Percentiles rank a stretch among this genome's conserved stretches.
Evolutionary conservation across 345 rosid genomes (phyloP).

Genomic region (Leavenworthia alabamica): DNA sequence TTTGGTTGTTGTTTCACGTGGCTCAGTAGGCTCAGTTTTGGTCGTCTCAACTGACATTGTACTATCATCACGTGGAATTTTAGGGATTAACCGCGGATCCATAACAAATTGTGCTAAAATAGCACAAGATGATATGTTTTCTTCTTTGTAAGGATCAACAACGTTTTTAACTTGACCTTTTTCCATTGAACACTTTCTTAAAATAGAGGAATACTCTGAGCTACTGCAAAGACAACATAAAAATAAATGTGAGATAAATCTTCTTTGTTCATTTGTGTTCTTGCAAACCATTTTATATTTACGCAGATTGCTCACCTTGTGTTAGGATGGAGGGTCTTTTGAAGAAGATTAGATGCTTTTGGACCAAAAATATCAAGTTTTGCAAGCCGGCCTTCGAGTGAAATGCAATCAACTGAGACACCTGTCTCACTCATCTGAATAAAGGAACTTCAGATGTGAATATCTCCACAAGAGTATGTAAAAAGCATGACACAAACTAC

Average conservation of each 20-base stretch:
- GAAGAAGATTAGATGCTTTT: slow-evolving; percentile 62
- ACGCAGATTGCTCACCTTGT: slow-evolving; percentile 42
- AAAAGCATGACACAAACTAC: slow-evolving; percentile 8
- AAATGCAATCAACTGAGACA: slow-evolving; percentile 43
- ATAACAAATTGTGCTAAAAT: slow-evolving; percentile 41
- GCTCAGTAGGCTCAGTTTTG: slow-evolving; percentile 24
- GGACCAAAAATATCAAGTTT: slow-evolving; percentile 69
- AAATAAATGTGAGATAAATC: background rate
- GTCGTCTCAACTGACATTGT: slow-evolving; percentile 17
- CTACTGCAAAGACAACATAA: slow-evolving; percentile 39
- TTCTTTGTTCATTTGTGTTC: slow-evolving; percentile 2
- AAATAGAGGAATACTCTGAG: slow-evolving; percentile 29
- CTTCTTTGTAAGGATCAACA: slow-evolving; percentile 34
- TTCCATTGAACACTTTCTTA: slow-evolving; percentile 36
- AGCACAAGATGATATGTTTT: slow-evolving; percentile 31
- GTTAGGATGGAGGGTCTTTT: slow-evolving; percentile 43
- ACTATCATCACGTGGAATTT: slow-evolving; percentile 27
- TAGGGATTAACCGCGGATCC: slow-evolving; percentile 52
- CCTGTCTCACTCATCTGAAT: slow-evolving; percentile 53
- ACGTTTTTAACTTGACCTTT: slow-evolving; percentile 26
- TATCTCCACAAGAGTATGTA: slow-evolving; percentile 1
- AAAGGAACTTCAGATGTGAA: background rate
- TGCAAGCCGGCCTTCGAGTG: slow-evolving; percentile 75
- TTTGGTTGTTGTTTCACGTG: slow-evolving; percentile 21
- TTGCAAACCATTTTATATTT: background rate